These are phyloP conservation scores for Serpula lacrymans DNA, from an alignment of 768 basidiomycete species.

Conservation along the genomic window DNA sequence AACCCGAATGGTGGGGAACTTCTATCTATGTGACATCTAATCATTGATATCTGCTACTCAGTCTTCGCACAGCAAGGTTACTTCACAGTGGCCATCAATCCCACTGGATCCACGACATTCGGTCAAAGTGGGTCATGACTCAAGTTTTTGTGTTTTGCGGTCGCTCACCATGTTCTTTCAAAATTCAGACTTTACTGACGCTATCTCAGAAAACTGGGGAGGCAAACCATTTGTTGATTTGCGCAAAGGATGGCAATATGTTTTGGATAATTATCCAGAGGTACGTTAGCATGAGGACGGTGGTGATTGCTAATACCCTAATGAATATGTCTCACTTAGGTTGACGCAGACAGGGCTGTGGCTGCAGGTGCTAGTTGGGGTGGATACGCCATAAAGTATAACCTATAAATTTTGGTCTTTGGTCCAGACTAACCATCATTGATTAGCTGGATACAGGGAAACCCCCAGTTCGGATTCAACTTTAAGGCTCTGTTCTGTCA, in stretches of 20 bases:
- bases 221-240: slow-evolving; percentile 83
- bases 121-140: slow-evolving; percentile 60
- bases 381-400: slow-evolving; percentile 85
- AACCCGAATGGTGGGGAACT: slow-evolving; percentile 70
- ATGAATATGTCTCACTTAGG: slow-evolving; percentile 42
- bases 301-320: too few species aligned
- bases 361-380: slow-evolving; percentile 85
- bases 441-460: slow-evolving; percentile 89
- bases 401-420: slow-evolving; percentile 4
- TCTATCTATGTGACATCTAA: not conserved
- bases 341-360: slow-evolving; percentile 66
- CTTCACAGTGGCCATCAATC: slow-evolving; percentile 84
- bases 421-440: slow-evolving; percentile 2
- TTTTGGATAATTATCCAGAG: slow-evolving; percentile 65
- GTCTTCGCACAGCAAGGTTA: slow-evolving; percentile 89
- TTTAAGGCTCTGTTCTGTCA: slow-evolving; percentile 94
- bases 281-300: slow-evolving; percentile 37
- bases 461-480: slow-evolving; percentile 80
- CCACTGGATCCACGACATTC: slow-evolving; percentile 91
- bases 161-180: not conserved
- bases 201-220: slow-evolving; percentile 78
- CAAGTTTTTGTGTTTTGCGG: not conserved
- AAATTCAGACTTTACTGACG: slow-evolving; percentile 69
- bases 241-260: slow-evolving; percentile 69
- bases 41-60: slow-evolving; percentile 17